A percentile compares a stretch with the other conserved stretches of the same genome.
These are phyloP conservation scores for Ustilago sp. DNA, from an alignment of 1,284 basidiomycete genomes.

Conservation along the genomic window DNA sequence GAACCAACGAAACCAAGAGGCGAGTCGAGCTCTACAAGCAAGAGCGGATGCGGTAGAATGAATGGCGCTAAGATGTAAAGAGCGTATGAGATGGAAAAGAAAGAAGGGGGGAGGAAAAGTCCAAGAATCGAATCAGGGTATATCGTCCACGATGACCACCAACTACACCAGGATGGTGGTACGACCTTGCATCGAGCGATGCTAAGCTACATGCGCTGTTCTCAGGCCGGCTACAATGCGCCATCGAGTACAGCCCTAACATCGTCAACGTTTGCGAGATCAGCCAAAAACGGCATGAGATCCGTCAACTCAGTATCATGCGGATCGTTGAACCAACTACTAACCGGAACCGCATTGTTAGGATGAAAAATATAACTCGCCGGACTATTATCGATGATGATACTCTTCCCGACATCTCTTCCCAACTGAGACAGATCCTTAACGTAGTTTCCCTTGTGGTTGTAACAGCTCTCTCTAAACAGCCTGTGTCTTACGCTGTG, in stretches of 20 bases:
- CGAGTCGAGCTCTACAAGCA: too few species aligned
- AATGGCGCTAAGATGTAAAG: too few species aligned
- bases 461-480: slow-evolving; percentile 98
- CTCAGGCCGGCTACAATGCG: slow-evolving; percentile 10
- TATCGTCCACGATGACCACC: background rate
- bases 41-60: too few species aligned
- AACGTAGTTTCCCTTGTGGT: slow-evolving; percentile 98
- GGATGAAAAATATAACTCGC: slow-evolving; percentile 99
- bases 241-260: slow-evolving; percentile 88
- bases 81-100: too few species aligned
- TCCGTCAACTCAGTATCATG: slow-evolving; percentile 93
- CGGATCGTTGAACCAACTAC: slow-evolving; percentile 92
- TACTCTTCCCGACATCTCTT: slow-evolving; percentile 88
- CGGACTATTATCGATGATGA: slow-evolving; percentile 98
- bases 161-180: background rate
- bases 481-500: slow-evolving; percentile 93
- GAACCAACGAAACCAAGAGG: too few species aligned
- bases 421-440: slow-evolving; percentile 98
- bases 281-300: slow-evolving; percentile 90
- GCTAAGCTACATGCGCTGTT: too few species aligned
- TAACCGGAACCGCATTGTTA: slow-evolving; percentile 98
- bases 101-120: background rate
- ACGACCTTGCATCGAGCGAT: too few species aligned
- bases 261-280: slow-evolving; percentile 86
- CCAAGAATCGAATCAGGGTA: background rate